A percentile compares a stretch with the other conserved stretches of the same genome.
These are phyloP conservation scores for Brassica cretica DNA, from an alignment of 345 rosid species.

Conservation along the genomic window DNA sequence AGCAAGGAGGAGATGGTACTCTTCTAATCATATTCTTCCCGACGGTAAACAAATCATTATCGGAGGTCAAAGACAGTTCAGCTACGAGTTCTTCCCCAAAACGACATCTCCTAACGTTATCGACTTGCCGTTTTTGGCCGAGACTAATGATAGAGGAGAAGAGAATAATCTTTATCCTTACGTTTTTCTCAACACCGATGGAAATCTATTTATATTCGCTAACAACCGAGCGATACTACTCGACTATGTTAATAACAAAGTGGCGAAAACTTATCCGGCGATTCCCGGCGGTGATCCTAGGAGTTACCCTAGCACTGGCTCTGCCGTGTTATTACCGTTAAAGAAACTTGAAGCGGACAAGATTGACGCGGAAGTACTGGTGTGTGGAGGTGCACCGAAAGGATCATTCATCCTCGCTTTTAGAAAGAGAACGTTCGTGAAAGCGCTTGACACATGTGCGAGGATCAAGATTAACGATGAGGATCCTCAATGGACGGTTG, in stretches of 20 bases:
- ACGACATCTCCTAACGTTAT: slow-evolving; percentile 30
- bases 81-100: slow-evolving; percentile 73
- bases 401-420: slow-evolving; percentile 47
- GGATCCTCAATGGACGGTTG: slow-evolving; percentile 66
- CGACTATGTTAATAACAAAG: slow-evolving; percentile 45
- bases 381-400: slow-evolving; percentile 83
- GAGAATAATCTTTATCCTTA: slow-evolving; percentile 87
- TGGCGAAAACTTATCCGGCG: slow-evolving; percentile 57
- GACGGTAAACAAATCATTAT: slow-evolving; percentile 68
- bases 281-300: slow-evolving; percentile 79
- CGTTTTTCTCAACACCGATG: slow-evolving; percentile 61
- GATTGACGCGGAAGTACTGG: slow-evolving; percentile 56
- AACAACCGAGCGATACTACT: slow-evolving; percentile 70
- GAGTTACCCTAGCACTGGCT: slow-evolving; percentile 80
- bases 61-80: slow-evolving; percentile 68
- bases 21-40: slow-evolving; percentile 68
- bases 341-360: slow-evolving; percentile 44
- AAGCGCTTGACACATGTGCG: slow-evolving; percentile 68
- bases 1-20: slow-evolving; percentile 63
- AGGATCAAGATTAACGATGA: slow-evolving; percentile 69
- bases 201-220: slow-evolving; percentile 68
- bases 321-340: slow-evolving; percentile 74
- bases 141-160: slow-evolving; percentile 49
- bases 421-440: slow-evolving; percentile 41
- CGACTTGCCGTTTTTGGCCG: slow-evolving; percentile 53